Conservation (phyloP, 352 stramenopile genomes). For the Pythium brachiatum region DNA sequence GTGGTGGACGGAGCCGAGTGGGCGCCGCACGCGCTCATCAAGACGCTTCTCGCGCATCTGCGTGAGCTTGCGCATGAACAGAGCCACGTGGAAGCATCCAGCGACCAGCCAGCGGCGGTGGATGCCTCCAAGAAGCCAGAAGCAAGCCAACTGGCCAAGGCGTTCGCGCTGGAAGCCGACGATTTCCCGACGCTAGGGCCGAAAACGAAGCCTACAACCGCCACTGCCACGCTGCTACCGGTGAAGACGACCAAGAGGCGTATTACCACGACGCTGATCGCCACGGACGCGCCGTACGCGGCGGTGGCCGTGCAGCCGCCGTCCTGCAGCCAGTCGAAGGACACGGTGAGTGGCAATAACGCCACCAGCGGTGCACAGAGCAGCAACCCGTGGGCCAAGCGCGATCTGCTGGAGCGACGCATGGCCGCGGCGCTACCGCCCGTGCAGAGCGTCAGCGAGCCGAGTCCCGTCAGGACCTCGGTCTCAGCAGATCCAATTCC, state of each 20-base stretch:
- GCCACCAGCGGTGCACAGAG: constrained; percentile 2
- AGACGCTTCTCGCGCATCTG: constrained; percentile 9
- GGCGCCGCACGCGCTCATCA: constrained; percentile 11
- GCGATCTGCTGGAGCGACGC: constrained; percentile 44
- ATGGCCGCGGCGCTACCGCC: constrained; percentile 19
- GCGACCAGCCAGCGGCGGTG: background rate
- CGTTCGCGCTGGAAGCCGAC: constrained; percentile 5
- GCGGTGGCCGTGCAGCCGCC: constrained; percentile 14
- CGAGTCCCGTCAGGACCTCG: constrained; percentile 6
- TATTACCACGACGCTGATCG: constrained; percentile 25
- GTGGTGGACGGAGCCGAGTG: constrained; percentile 6
- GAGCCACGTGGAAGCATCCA: background rate
- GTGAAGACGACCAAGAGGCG: constrained; percentile 15
- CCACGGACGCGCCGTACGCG: constrained; percentile 7
- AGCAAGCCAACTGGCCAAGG: background rate
- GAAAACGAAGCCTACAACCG: background rate
- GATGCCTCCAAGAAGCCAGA: background rate
- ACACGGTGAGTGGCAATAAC: background rate
- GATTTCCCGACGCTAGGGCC: constrained; percentile 19
- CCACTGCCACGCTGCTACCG: background rate
- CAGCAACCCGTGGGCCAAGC: constrained; percentile 36
- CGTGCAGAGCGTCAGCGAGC: background rate
- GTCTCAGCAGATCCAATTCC: background rate
- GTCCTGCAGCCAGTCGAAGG: background rate
- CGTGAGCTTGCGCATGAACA: constrained; percentile 12